A percentile compares a stretch with the other conserved stretches of the same genome.
These are phyloP conservation scores for Cercospora sp. DNA, from an alignment of 2,329 filamentous ascomycete genomes.

Conservation along the genomic window DNA sequence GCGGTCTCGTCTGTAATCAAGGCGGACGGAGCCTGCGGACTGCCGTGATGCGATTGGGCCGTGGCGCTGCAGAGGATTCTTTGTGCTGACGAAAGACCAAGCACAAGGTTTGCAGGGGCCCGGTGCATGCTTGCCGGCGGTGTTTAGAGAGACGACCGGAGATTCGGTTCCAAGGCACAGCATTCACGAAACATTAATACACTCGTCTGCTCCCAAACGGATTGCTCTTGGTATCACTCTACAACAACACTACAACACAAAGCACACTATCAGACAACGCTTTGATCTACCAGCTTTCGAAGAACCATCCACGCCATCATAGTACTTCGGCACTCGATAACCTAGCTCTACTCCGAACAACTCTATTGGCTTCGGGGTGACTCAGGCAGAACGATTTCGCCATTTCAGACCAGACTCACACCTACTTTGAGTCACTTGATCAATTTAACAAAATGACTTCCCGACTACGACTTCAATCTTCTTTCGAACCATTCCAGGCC, in stretches of 20 bases:
- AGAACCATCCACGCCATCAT: constrained; percentile 5
- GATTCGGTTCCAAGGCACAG: constrained; percentile 22
- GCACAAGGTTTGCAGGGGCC: constrained; percentile 14
- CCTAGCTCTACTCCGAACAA: constrained; percentile 22
- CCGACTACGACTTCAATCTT: constrained; percentile 50
- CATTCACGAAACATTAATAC: constrained; percentile 18
- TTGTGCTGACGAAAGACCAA: constrained; percentile 15
- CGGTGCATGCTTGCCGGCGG: constrained; percentile 6
- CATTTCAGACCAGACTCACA: constrained; percentile 24
- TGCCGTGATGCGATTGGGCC: constrained; percentile 20
- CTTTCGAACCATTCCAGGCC: constrained; percentile 49
- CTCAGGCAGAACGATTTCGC: constrained; percentile 30
- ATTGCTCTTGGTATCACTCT: constrained; percentile 11
- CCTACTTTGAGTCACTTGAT: constrained; percentile 26
- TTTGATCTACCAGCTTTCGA: not conserved
- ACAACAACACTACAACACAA: constrained; percentile 11
- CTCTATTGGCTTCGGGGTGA: constrained; percentile 27
- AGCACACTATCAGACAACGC: constrained; percentile 11
- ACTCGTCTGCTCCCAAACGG: constrained; percentile 8
- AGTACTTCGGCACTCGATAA: constrained; percentile 23
- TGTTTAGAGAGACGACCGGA: constrained; percentile 12
- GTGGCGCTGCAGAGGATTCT: constrained; percentile 16
- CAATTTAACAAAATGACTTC: constrained; percentile 48
- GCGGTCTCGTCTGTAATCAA: constrained; percentile 17
- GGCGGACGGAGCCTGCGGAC: constrained; percentile 16